phyloP scores from a whole-genome alignment of 108 stramenopile genomes.

The Skeletonema costatum region DNA sequence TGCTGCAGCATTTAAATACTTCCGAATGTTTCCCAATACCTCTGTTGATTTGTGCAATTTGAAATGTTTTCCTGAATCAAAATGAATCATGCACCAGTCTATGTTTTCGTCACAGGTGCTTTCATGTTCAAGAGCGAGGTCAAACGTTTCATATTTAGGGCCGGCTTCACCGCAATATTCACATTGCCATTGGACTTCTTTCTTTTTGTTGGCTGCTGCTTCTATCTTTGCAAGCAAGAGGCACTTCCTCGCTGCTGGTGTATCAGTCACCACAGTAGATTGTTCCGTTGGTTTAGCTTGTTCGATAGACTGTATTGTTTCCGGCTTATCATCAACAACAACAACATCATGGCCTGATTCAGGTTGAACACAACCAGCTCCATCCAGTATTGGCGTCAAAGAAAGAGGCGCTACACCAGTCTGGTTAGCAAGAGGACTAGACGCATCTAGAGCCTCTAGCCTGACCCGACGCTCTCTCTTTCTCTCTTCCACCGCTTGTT shows the following conservation, averaged over 20 bases:
- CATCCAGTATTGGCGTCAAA: neutral
- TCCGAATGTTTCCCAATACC: slow-evolving; percentile 31
- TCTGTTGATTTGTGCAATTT: slow-evolving; percentile 28
- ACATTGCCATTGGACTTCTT: slow-evolving; percentile 18
- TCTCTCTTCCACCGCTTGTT: neutral
- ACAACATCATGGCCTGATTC: neutral
- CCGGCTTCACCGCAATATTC: slow-evolving; percentile 7
- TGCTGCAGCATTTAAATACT: slow-evolving; percentile 37
- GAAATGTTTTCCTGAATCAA: slow-evolving; percentile 50
- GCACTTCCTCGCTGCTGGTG: neutral
- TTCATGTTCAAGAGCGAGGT: slow-evolving; percentile 26
- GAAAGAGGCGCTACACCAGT: slow-evolving; percentile 1
- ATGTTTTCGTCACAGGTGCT: slow-evolving; percentile 23
- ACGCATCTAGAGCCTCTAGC: neutral
- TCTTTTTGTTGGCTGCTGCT: neutral
- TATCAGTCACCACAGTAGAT: neutral
- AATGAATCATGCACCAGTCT: slow-evolving; percentile 42
- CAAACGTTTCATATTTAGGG: neutral
- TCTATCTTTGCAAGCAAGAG: too few species aligned
- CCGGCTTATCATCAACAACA: neutral
- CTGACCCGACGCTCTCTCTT: neutral
- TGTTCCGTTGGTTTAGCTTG: neutral
- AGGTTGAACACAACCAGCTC: neutral
- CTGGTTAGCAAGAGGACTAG: neutral
- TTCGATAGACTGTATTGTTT: neutral